A percentile compares a stretch with the other conserved stretches of the same genome.
Evolutionary conservation across 495 filamentous ascomycete species (phyloP).

Genomic region (Lentithecium fluviatile): DNA sequence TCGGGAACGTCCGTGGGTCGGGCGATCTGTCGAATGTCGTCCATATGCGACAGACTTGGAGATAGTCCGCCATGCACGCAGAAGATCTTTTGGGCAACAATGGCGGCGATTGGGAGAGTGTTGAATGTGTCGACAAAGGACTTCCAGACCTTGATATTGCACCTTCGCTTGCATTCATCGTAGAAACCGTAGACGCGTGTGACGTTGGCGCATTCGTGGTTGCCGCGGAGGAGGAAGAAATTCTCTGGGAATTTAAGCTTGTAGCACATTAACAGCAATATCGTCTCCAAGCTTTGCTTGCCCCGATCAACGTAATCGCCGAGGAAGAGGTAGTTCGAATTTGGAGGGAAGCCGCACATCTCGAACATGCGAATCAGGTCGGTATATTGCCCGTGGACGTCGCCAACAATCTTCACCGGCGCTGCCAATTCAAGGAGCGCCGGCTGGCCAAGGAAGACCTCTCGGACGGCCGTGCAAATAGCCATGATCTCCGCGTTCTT

Average conservation of each 20-base stretch:
- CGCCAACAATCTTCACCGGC: constrained; percentile 98
- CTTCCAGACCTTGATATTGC: constrained; percentile 99
- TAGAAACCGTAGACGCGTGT: constrained; percentile 99
- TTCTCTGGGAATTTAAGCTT: constrained; percentile 99
- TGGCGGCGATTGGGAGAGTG: constrained; percentile 88
- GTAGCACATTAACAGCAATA: constrained; percentile 92
- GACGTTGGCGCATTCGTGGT: constrained; percentile 98
- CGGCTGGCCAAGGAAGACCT: constrained; percentile 88
- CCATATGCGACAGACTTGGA: constrained; percentile 90
- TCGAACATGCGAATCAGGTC: constrained; percentile 98
- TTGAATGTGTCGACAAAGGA: constrained; percentile 99
- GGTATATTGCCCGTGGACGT: constrained; percentile 97
- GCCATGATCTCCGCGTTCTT: constrained; percentile 97
- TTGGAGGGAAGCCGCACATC: constrained; percentile 97
- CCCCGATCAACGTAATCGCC: constrained; percentile 98
- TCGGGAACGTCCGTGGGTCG: constrained; percentile 97
- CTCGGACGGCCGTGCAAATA: constrained; percentile 81
- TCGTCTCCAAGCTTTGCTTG: constrained; percentile 96
- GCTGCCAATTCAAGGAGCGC: constrained; percentile 87
- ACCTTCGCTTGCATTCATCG: constrained; percentile 96
- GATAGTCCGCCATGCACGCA: constrained; percentile 97
- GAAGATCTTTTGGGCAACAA: constrained; percentile 98
- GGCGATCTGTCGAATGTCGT: constrained; percentile 94
- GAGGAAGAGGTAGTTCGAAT: constrained; percentile 91
- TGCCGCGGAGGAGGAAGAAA: constrained; percentile 95